phyloP scores from a whole-genome alignment of 2,329 filamentous ascomycete species.

The Proliferodiscus dingleyae region DNA sequence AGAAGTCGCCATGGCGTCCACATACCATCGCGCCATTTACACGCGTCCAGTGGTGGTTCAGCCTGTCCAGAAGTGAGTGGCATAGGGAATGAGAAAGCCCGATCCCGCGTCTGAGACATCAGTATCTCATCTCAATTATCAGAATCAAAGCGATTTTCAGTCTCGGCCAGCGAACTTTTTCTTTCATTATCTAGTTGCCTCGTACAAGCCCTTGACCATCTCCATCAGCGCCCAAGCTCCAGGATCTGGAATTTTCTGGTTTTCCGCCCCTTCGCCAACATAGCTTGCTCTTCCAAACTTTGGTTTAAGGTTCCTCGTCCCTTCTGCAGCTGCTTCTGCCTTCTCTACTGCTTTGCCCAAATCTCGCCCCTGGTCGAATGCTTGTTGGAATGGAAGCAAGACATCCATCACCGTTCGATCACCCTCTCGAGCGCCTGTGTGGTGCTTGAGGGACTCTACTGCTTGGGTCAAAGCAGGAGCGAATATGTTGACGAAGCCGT shows the following conservation, averaged over 20 bases:
- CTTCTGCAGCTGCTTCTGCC: conserved; percentile 43
- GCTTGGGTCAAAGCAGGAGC: conserved; percentile 17
- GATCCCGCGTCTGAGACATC: too few species aligned
- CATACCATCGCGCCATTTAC: too few species aligned
- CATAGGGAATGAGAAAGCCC: too few species aligned
- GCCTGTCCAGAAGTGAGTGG: too few species aligned
- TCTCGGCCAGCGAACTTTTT: too few species aligned
- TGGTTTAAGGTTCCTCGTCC: conserved; percentile 50
- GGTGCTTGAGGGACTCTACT: conserved; percentile 26
- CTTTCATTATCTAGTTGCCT: conserved; percentile 9
- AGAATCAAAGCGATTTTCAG: too few species aligned
- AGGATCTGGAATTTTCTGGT: conserved; percentile 46
- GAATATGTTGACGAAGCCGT: conserved; percentile 15
- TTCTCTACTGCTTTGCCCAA: conserved; percentile 42
- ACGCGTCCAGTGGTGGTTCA: too few species aligned
- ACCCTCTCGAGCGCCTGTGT: conserved; percentile 28
- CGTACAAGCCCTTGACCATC: conserved; percentile 21
- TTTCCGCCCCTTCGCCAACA: conserved; percentile 41
- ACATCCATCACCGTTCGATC: conserved; percentile 33
- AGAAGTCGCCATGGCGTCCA: too few species aligned
- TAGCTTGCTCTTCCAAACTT: conserved; percentile 51
- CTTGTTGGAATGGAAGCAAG: conserved; percentile 28
- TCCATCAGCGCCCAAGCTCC: conserved; percentile 47
- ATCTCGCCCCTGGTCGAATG: conserved; percentile 34
- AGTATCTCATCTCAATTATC: too few species aligned